Evolutionary conservation across 352 stramenopile species (phyloP), one percentile per base, ranked within the genome.

Genomic region (Globisporangium polare): DNA sequence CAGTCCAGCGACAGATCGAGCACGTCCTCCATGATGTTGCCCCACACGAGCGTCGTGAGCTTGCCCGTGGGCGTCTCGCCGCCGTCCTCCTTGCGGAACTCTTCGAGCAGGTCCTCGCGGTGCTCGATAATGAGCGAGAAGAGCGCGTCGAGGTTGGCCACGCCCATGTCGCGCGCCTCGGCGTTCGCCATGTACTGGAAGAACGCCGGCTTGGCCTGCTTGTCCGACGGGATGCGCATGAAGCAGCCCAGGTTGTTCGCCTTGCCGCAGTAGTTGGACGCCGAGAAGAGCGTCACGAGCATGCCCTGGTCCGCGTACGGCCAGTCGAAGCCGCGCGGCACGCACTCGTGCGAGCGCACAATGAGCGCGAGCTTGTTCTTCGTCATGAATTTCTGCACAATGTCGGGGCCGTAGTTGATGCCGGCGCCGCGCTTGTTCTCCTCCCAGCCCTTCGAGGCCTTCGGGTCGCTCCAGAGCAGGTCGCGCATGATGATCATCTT

Each of bases 131-230:
- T 91, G n/a, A 93, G 73, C 55, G 79, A 90, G 52, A 95, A 92
- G n/a, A 95, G 72, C 49, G 71, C 83, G 58, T 95, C 86, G 35
- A 95, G 62, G 65, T 95, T 95, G 47, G 83, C 87, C 18, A 91
- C 71, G 3, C 68, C 86, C 72, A 93, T 89, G 47, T 95, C 86
- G 15, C 83, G 83, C 59, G 83, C 86, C 65, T 90, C 83, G 15
- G 78, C 77, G 27, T 77, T 92, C 10, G 86, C 86, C 83, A 93
- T 94, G 66, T 92, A 94, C 73, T 94, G 86, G 67, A 94, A 92
- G 61, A 94, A 94, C 5, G 81, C 83, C 10, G 86, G 86, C 60
- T 92, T 94, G 43, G 78, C 80, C 33, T 78, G 73, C n/a, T 51
- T 67, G 35, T 75, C 79, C 22, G 78, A 76, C 24, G 83, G 83